Percentiles rank a stretch among this genome's conserved stretches.
phyloP scores from a whole-genome alignment of 805 yeast genomes.

The Wickerhamomyces pijperi region DNA sequence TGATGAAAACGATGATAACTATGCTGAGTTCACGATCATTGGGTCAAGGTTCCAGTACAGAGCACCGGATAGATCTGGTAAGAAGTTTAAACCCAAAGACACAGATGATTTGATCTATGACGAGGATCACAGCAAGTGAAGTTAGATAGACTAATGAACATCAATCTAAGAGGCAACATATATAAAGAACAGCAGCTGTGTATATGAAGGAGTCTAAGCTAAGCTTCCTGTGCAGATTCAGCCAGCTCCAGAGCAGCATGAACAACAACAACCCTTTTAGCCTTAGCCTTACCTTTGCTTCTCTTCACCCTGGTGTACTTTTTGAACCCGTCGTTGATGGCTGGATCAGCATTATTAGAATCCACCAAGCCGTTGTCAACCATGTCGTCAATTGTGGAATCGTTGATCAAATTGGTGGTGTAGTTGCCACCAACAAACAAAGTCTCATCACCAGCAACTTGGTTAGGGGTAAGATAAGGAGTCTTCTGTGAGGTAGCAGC shows the following conservation, averaged over 20 bases:
- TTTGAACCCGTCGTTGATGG: not conserved
- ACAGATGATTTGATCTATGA: conserved; percentile 41
- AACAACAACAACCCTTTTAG: not conserved
- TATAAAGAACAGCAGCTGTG: too few relatives aligned
- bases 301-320: not conserved
- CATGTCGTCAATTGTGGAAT: not conserved
- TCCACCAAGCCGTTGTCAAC: not conserved
- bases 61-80: conserved; percentile 69
- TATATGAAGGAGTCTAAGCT: too few relatives aligned
- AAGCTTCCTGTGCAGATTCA: not conserved
- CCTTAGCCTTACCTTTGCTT: not conserved
- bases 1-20: conserved; percentile 23
- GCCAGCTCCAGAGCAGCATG: not conserved
- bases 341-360: not conserved
- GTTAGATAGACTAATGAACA: not conserved
- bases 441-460: conserved; percentile 7
- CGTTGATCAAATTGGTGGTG: not conserved
- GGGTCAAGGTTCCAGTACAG: conserved; percentile 75
- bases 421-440: not conserved
- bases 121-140: too few relatives aligned
- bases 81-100: conserved; percentile 74
- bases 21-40: conserved; percentile 49
- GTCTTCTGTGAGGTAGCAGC: too few relatives aligned
- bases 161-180: not conserved
- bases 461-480: not conserved